A percentile compares a stretch with the other conserved stretches of the same genome.
Evolutionary conservation across 257 asterid species (phyloP).

Genomic region (Capsicum pubescens): DNA sequence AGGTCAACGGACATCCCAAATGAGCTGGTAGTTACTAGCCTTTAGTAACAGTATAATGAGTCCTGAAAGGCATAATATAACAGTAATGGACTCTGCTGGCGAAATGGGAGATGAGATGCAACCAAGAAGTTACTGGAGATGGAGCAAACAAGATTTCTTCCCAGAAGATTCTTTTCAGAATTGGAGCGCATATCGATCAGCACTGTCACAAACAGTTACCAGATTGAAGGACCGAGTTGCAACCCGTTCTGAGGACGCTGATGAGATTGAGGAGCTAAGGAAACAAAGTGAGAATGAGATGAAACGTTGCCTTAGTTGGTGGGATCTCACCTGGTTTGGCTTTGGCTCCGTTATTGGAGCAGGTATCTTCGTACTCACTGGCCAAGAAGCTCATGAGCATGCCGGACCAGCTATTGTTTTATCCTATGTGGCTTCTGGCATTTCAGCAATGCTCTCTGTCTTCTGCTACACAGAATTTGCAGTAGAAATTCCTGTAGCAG

Average conservation of each 20-base stretch:
- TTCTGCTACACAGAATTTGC: conserved; percentile 72
- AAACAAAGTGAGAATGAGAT: conserved; percentile 65
- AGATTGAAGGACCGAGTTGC: conserved; percentile 58
- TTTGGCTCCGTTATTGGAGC: conserved; percentile 76
- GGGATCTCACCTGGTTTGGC: conserved; percentile 76
- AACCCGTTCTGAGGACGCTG: conserved; percentile 51
- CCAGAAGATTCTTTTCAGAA: conserved; percentile 56
- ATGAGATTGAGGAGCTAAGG: conserved; percentile 53
- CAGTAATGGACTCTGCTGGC: conserved; percentile 31
- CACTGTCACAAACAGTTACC: conserved; percentile 48
- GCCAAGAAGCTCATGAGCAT: conserved; percentile 64
- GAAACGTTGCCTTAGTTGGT: conserved; percentile 74
- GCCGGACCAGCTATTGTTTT: conserved; percentile 67
- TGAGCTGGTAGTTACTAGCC: background rate
- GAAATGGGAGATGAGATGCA: conserved; percentile 37
- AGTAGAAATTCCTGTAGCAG: conserved; percentile 62
- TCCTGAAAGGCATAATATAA: background rate
- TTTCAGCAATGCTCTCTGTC: conserved; percentile 70
- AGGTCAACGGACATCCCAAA: background rate
- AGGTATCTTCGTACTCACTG: conserved; percentile 66
- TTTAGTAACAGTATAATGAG: background rate
- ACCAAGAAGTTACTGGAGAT: conserved; percentile 66
- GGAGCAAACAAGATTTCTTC: conserved; percentile 65
- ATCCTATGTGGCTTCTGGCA: conserved; percentile 62
- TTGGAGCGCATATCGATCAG: conserved; percentile 50